Percentiles rank a stretch among this genome's conserved stretches.
Evolutionary conservation across 129 eudicot species (phyloP).

Genomic region (Solidago caesia): DNA sequence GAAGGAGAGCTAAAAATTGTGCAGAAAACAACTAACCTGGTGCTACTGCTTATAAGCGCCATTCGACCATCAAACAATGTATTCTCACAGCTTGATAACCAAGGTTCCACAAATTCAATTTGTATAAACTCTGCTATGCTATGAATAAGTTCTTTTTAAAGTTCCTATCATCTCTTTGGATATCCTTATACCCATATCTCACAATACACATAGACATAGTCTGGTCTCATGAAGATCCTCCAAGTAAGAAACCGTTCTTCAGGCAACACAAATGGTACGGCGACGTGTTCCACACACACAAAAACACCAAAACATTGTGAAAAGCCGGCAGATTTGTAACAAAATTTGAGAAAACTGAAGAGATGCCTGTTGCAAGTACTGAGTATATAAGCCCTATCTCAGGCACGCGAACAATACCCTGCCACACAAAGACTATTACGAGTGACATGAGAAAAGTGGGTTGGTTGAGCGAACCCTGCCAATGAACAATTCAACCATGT

Average conservation of each 20-base stretch:
- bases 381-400: constrained; percentile 75
- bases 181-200: constrained; percentile 66
- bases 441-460: constrained; percentile 88
- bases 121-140: constrained; percentile 77
- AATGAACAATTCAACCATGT: constrained; percentile 25
- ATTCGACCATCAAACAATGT: constrained; percentile 74
- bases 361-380: constrained; percentile 69
- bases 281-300: constrained; percentile 36
- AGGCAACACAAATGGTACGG: constrained; percentile 61
- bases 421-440: constrained; percentile 73
- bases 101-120: constrained; percentile 82
- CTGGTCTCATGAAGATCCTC: constrained; percentile 21
- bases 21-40: neutral
- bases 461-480: constrained; percentile 86
- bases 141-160: too few species aligned
- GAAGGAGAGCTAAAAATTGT: neutral
- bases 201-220: constrained; percentile 50
- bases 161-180: too few species aligned
- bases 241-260: constrained; percentile 70
- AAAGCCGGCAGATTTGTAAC: constrained; percentile 54
- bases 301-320: too few species aligned
- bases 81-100: constrained; percentile 51
- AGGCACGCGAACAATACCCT: constrained; percentile 80
- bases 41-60: constrained; percentile 19
- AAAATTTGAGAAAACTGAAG: constrained; percentile 66